Conservation (phyloP, 768 basidiomycete genomes). For the Leccinellum rugosiceps region DNA sequence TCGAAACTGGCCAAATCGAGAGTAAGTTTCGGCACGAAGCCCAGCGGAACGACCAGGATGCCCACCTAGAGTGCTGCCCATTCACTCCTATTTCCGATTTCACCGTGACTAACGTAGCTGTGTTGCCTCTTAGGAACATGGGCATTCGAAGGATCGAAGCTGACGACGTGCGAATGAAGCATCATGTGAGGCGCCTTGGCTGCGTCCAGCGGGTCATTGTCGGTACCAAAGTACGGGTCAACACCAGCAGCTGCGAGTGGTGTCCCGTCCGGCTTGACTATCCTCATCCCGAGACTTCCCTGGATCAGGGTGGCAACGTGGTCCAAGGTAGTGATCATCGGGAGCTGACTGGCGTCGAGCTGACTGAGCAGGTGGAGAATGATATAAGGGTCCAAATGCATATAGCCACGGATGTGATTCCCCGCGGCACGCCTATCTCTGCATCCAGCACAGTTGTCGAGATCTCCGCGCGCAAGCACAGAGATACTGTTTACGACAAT, state of each 20-base stretch:
- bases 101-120: background rate
- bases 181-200: slow-evolving; percentile 5
- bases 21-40: background rate
- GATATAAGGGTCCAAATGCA: slow-evolving; percentile 12
- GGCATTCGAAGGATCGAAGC: background rate
- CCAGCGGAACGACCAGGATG: too few species aligned
- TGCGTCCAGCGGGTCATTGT: background rate
- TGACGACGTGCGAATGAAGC: slow-evolving; percentile 11
- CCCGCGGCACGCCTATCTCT: slow-evolving; percentile 8
- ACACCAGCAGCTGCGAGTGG: slow-evolving; percentile 1
- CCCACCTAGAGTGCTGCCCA: slow-evolving; percentile 3
- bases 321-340: slow-evolving; percentile 1
- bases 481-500: slow-evolving; percentile 15
- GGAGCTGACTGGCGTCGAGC: background rate
- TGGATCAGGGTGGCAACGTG: background rate
- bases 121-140: background rate
- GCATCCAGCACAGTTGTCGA: slow-evolving; percentile 9
- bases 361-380: slow-evolving; percentile 11
- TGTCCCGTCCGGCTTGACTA: slow-evolving; percentile 14
- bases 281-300: slow-evolving; percentile 8
- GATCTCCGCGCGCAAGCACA: slow-evolving; percentile 8
- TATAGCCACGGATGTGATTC: slow-evolving; percentile 12
- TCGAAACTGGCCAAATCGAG: background rate
- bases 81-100: background rate
- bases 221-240: background rate